Base-by-base conservation (phyloP, 2,329 filamentous ascomycete genomes). In the Sordariomycetes sp. region DNA sequence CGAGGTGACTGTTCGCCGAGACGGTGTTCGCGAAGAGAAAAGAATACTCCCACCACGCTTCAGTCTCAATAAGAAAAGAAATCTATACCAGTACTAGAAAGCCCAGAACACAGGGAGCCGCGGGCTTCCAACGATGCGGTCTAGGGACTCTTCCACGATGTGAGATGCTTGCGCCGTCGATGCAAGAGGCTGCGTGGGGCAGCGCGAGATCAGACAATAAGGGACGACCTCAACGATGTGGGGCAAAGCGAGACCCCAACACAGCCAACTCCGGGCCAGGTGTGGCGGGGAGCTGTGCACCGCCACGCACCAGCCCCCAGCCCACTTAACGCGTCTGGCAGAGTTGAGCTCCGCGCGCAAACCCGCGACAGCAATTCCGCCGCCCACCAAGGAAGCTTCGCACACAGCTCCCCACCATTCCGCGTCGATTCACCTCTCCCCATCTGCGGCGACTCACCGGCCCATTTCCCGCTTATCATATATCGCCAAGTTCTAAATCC, bases 291-390 rank as follows among this genome's bases (percentile, higher is more conserved):
- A 18, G 40, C 37, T 16, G 16, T 16, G 40, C 40, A 46, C 40
- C 16, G 12, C 12, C 40, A n/a, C 16, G 40, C 40, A 46, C 18
- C 40, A 46, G 40, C 40, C 54, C 40, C 20, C 32, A 54, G 34
- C 34, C 43, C 55, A 57, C 55, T 57, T 57, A 57, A 57, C 55
- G 55, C 55, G 55, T 57, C 48, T 4, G 40, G 14, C 12, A 7
- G 55, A 55, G 22, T 14, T 32, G 37, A 43, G 37, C 37, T 22
- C 14, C n/a, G n/a, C n/a, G n/a, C 34, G 40, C 40, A 28, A 52
- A 20, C 37, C 22, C 37, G 22, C 55, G 55, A 57, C 37, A 8
- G n/a, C 37, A 37, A 20, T 18, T 16, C 14, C 37, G 12, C 37
- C 37, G 12, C 37, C n/a, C 14, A 43, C 28, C 40, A 46, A n/a